Percentiles rank a stretch among this genome's conserved stretches.
Evolutionary conservation across 768 basidiomycete genomes (phyloP).

Genomic region (Jaapia argillacea): DNA sequence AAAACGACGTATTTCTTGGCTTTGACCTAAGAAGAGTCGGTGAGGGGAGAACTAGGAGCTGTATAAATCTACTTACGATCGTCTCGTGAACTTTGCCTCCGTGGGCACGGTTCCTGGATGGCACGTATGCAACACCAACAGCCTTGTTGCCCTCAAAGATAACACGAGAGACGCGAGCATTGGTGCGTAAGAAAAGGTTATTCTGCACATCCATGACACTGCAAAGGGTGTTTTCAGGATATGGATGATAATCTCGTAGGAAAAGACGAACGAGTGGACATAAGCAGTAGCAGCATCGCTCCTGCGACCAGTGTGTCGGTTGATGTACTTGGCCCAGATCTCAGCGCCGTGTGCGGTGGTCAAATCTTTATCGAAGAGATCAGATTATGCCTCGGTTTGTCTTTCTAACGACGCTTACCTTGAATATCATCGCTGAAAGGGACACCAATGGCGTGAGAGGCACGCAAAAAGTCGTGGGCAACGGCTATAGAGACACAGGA

Average conservation of each 20-base stretch:
- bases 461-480: conserved; percentile 62
- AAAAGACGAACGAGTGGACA: conserved; percentile 1
- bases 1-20: conserved; percentile 61
- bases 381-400: background rate
- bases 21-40: conserved; percentile 21
- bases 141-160: conserved; percentile 67
- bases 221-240: conserved; percentile 47
- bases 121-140: conserved; percentile 63
- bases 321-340: conserved; percentile 74
- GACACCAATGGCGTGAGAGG: conserved; percentile 47
- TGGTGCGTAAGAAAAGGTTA: conserved; percentile 58
- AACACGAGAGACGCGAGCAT: conserved; percentile 57
- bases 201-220: conserved; percentile 59
- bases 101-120: conserved; percentile 47
- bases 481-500: conserved; percentile 24
- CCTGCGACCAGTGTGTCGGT: conserved; percentile 60
- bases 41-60: conserved; percentile 1
- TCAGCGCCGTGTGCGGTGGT: conserved; percentile 52
- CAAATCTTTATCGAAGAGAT: conserved; percentile 42
- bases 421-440: conserved; percentile 66
- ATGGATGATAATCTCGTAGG: background rate
- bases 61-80: conserved; percentile 24
- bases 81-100: conserved; percentile 44
- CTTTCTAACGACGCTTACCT: conserved; percentile 22
- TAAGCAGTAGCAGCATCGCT: conserved; percentile 62